Percentiles rank a stretch among this genome's conserved stretches.
These are phyloP conservation scores for Suhomyces sp. DNA, from an alignment of 805 yeast species.

Conservation along the genomic window DNA sequence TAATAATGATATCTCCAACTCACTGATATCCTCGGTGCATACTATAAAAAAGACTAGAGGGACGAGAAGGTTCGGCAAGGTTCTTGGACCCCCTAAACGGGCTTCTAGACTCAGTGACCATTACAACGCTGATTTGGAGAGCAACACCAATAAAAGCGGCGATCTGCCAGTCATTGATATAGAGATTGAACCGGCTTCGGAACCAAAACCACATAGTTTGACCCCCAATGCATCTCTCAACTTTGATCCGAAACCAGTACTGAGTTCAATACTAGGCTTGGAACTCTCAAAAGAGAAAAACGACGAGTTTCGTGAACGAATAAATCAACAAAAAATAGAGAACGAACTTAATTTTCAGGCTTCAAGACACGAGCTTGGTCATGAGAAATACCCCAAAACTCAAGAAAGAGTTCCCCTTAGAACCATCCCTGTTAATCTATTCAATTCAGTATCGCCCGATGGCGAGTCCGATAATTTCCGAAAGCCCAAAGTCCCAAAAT, in stretches of 20 bases:
- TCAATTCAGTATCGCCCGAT: conserved; percentile 11
- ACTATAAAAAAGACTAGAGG: conserved; percentile 31
- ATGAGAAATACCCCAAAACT: background rate
- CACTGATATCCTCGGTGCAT: conserved; percentile 6
- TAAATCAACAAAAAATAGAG: conserved; percentile 22
- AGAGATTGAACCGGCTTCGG: background rate
- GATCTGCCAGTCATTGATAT: conserved; percentile 7
- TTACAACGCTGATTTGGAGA: conserved; percentile 2
- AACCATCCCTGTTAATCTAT: conserved; percentile 12
- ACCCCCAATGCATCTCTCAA: background rate
- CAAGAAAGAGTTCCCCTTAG: conserved; percentile 16
- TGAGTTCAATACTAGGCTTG: background rate
- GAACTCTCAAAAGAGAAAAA: conserved; percentile 18
- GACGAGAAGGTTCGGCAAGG: conserved; percentile 35
- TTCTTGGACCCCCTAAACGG: conserved; percentile 52
- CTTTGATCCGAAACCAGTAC: background rate
- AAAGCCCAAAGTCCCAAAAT: conserved; percentile 31
- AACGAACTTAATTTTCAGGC: conserved; percentile 3
- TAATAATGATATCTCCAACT: background rate
- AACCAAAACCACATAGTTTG: background rate
- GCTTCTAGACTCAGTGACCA: conserved; percentile 26
- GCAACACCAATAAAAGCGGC: background rate
- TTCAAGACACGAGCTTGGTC: background rate
- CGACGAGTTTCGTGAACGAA: conserved; percentile 21
- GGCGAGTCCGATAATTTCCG: conserved; percentile 23